Base-by-base conservation (phyloP, 2,329 filamentous ascomycete genomes). In the Hymenoscyphus infarciens region DNA sequence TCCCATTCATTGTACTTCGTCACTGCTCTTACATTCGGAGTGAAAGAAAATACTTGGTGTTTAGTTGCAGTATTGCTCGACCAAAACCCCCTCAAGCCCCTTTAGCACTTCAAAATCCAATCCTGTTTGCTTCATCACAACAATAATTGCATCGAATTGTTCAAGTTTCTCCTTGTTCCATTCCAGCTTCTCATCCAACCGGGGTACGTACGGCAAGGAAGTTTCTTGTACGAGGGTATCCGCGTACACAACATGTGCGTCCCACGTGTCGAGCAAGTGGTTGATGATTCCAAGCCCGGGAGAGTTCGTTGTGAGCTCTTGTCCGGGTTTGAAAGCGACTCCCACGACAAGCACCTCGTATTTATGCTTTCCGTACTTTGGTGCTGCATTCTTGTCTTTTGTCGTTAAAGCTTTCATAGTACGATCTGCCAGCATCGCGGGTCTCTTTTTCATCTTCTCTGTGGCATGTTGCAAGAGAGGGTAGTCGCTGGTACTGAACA, bases 401-500 rank as follows among this genome's bases (percentile, higher is more conserved):
- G 31, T 60, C 19, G 13, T 27, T 7, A 22, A 16, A 16, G 13
- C 31, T 42, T 53, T 39, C 45, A 27, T 27, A 5, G 19, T 54
- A n/a, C 27, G 53, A 38, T 62, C 57, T 39, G 56, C 63, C 11
- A 64, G 10, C 19, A n/a, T 42, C 6, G 35, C 33, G n/a, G 63
- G 63, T 31, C 60, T 25, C 5, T 11, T 10, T 15, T 38, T 31
- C 60, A 62, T 64, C 19, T 31, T 64, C 19, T 64, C 57, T 4
- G 60, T 62, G 6, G 63, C 63, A 16, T 29, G 42, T 27, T 77
- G 68, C 2, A 83, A 73, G 0, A 84, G 70, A 2, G 82, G 82
- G 56, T 83, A 78, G 3, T 73, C 69, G 66, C 74, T 78, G 67
- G 79, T 82, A 25, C 77, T 77, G 10, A 84, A 72, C 19, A 84